A percentile compares a stretch with the other conserved stretches of the same genome.
These are phyloP conservation scores for Yamadazyma atmosphaerica DNA, from an alignment of 1,139 yeast species.

Conservation along the genomic window DNA sequence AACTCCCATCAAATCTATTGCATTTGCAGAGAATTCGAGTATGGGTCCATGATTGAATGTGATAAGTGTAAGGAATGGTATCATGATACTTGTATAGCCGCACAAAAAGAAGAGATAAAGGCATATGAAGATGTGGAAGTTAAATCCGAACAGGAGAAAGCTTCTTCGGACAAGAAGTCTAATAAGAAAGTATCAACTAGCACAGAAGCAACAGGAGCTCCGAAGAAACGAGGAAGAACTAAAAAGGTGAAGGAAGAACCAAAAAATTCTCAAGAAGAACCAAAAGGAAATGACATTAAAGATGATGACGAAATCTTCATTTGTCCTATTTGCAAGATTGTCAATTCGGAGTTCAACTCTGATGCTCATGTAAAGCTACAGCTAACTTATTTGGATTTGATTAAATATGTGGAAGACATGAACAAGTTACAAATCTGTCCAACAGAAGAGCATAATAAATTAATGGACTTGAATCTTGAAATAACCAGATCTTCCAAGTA, in stretches of 20 bases:
- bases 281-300: constrained; percentile 25
- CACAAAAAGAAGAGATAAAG: background rate
- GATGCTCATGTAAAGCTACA: constrained; percentile 22
- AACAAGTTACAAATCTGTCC: constrained; percentile 38
- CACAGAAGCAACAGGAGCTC: background rate
- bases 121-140: background rate
- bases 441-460: constrained; percentile 30
- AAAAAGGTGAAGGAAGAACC: constrained; percentile 16
- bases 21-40: constrained; percentile 67
- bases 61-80: constrained; percentile 81
- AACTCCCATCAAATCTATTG: constrained; percentile 47
- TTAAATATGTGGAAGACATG: constrained; percentile 27
- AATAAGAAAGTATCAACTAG: too few species aligned
- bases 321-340: constrained; percentile 65
- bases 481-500: constrained; percentile 12
- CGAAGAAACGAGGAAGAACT: background rate
- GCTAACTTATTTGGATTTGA: constrained; percentile 20
- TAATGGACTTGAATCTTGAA: constrained; percentile 22
- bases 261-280: constrained; percentile 16
- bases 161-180: constrained; percentile 9
- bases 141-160: constrained; percentile 24
- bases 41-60: constrained; percentile 78
- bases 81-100: constrained; percentile 65
- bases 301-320: constrained; percentile 43
- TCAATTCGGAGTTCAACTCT: constrained; percentile 19